phyloP scores from a whole-genome alignment of 2,329 filamentous ascomycete species.

The Fusarium albidum region DNA sequence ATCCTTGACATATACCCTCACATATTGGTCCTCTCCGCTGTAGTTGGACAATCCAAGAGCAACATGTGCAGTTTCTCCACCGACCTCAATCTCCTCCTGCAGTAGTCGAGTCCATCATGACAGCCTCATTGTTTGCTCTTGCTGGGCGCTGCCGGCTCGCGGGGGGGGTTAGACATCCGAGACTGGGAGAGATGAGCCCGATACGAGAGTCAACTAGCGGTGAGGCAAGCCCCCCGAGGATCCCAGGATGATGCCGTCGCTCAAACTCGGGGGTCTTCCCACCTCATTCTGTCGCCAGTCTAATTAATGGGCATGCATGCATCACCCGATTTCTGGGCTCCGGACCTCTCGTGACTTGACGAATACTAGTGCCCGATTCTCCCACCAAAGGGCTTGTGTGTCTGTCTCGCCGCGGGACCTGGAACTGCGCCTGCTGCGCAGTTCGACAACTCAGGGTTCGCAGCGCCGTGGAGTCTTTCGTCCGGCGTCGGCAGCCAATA shows the following conservation, averaged over 20 bases:
- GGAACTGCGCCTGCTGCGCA: no score
- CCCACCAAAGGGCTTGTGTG: slow-evolving; percentile 2
- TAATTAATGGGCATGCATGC: slow-evolving; percentile 34
- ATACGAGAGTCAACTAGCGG: slow-evolving; percentile 36
- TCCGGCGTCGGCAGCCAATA: slow-evolving; percentile 19
- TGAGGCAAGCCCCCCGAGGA: slow-evolving; percentile 22
- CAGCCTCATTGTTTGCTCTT: slow-evolving; percentile 25
- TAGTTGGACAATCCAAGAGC: slow-evolving; percentile 1
- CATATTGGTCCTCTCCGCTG: background rate
- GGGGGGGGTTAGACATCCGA: slow-evolving; percentile 20
- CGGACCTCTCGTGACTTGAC: slow-evolving; percentile 14
- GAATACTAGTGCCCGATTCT: slow-evolving; percentile 17
- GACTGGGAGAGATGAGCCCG: slow-evolving; percentile 10
- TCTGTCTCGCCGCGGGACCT: background rate
- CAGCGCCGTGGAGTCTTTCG: slow-evolving; percentile 25
- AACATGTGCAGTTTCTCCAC: slow-evolving; percentile 10
- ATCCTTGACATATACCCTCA: slow-evolving; percentile 9
- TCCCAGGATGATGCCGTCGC: slow-evolving; percentile 24
- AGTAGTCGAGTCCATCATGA: slow-evolving; percentile 29
- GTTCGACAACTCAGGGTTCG: slow-evolving; percentile 17
- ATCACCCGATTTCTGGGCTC: slow-evolving; percentile 27
- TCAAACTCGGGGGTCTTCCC: slow-evolving; percentile 19
- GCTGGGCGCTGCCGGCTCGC: slow-evolving; percentile 15
- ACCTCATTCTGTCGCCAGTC: slow-evolving; percentile 23
- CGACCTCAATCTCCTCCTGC: slow-evolving; percentile 34